These are phyloP conservation scores for Thalassiosira sp. DNA, from an alignment of 352 stramenopile genomes.

Conservation along the genomic window DNA sequence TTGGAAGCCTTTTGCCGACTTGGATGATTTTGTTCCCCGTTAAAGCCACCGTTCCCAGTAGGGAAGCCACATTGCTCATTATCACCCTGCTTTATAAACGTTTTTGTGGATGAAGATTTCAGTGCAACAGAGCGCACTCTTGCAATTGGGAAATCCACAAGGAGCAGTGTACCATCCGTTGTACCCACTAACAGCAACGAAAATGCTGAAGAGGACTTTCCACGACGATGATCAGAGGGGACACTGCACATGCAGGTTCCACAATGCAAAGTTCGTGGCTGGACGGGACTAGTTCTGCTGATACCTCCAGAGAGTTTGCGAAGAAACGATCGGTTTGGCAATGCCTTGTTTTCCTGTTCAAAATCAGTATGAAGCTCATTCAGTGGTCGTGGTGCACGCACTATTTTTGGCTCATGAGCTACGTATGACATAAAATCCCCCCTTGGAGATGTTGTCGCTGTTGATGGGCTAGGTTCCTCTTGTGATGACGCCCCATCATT, in stretches of 20 bases:
- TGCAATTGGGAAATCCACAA: conserved; percentile 38
- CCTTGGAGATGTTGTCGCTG: background rate
- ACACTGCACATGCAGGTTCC: conserved; percentile 47
- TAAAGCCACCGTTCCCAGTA: background rate
- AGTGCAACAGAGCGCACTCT: conserved; percentile 28
- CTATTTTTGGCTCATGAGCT: conserved; percentile 44
- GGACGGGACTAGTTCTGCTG: background rate
- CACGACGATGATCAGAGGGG: conserved; percentile 26
- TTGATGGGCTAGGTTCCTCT: background rate
- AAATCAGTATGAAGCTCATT: conserved; percentile 11
- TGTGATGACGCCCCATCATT: conserved; percentile 6
- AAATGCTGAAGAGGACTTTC: conserved; percentile 20
- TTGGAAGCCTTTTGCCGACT: background rate
- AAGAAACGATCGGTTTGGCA: conserved; percentile 23
- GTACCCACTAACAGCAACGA: conserved; percentile 43
- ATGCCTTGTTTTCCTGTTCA: background rate
- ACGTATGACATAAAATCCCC: conserved; percentile 28
- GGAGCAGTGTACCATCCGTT: conserved; percentile 30
- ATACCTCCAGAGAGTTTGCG: conserved; percentile 15
- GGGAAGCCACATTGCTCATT: background rate
- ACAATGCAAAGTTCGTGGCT: conserved; percentile 27
- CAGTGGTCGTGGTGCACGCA: conserved; percentile 16
- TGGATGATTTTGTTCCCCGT: conserved; percentile 5
- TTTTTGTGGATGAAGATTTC: background rate
- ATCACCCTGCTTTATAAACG: background rate